A percentile compares a stretch with the other conserved stretches of the same genome.
Conservation (phyloP, 306 rosid genomes). For the Lotus japonicus region DNA sequence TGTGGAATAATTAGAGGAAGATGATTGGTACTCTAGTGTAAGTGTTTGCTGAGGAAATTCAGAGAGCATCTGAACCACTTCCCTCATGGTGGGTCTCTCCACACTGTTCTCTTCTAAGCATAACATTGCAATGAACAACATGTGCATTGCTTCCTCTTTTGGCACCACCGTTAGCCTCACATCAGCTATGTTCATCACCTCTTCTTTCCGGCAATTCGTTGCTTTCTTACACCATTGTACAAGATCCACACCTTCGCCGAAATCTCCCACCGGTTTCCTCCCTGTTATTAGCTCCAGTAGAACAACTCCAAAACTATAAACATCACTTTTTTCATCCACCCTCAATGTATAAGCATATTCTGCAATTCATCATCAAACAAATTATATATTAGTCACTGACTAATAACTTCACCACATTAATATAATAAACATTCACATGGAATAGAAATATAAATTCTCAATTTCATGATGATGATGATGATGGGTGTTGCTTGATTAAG, state of each 20-base stretch:
- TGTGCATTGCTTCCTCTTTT: constrained; percentile 64
- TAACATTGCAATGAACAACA: constrained; percentile 58
- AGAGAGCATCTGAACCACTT: constrained; percentile 81
- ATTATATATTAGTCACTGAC: too few relatives aligned
- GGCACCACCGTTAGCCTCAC: constrained; percentile 35
- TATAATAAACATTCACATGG: too few relatives aligned
- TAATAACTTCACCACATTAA: too few relatives aligned
- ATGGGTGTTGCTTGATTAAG: too few relatives aligned
- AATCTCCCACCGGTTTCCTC: constrained; percentile 68
- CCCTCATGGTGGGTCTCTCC: constrained; percentile 87
- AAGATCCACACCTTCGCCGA: constrained; percentile 65
- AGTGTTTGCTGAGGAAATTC: constrained; percentile 62
- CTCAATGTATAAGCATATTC: constrained; percentile 82
- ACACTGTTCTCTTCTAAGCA: constrained; percentile 72
- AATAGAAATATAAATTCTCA: too few relatives aligned
- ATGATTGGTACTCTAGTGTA: too few relatives aligned
- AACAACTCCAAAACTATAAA: constrained; percentile 75
- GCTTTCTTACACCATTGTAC: constrained; percentile 70
- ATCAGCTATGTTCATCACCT: constrained; percentile 41
- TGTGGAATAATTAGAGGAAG: constrained; percentile 42
- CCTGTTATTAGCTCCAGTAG: constrained; percentile 68
- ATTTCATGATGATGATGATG: too few relatives aligned
- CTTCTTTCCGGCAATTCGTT: constrained; percentile 41
- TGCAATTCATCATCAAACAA: too few relatives aligned
- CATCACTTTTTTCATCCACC: constrained; percentile 85